These are phyloP conservation scores for Blumeriella jaapii DNA, from an alignment of 2,329 filamentous ascomycete genomes.

Conservation along the genomic window DNA sequence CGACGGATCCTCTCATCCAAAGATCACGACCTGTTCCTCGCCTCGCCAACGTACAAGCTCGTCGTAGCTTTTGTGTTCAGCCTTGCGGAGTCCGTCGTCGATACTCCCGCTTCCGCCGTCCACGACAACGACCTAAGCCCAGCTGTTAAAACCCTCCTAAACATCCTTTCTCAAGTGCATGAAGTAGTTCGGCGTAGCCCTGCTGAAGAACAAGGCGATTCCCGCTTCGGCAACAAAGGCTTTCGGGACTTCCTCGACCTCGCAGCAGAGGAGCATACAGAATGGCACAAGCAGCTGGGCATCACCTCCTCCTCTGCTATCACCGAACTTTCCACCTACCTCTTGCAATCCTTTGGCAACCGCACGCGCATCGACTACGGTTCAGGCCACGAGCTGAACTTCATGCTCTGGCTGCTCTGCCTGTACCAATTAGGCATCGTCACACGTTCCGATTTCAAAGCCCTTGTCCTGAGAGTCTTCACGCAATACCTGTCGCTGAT, in stretches of 20 bases:
- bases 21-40: conserved; percentile 73
- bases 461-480: conserved; percentile 69
- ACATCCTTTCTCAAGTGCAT: conserved; percentile 59
- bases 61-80: conserved; percentile 78
- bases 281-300: conserved; percentile 55
- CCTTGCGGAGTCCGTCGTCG: conserved; percentile 69
- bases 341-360: conserved; percentile 78
- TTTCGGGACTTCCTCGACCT: conserved; percentile 76
- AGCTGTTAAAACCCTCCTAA: conserved; percentile 50
- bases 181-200: conserved; percentile 57
- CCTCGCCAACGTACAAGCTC: conserved; percentile 63
- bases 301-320: conserved; percentile 41
- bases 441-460: conserved; percentile 52
- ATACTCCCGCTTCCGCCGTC: conserved; percentile 54
- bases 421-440: conserved; percentile 69
- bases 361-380: conserved; percentile 86
- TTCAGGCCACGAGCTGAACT: conserved; percentile 94
- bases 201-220: conserved; percentile 75
- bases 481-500: conserved; percentile 74
- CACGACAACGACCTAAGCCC: conserved; percentile 45
- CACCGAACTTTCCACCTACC: conserved; percentile 66
- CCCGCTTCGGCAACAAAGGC: conserved; percentile 86
- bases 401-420: conserved; percentile 92
- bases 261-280: conserved; percentile 37
- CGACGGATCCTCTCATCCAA: conserved; percentile 69